Evolutionary conservation across 1,139 yeast genomes (phyloP).

Genomic region (Candida sanyaensis): DNA sequence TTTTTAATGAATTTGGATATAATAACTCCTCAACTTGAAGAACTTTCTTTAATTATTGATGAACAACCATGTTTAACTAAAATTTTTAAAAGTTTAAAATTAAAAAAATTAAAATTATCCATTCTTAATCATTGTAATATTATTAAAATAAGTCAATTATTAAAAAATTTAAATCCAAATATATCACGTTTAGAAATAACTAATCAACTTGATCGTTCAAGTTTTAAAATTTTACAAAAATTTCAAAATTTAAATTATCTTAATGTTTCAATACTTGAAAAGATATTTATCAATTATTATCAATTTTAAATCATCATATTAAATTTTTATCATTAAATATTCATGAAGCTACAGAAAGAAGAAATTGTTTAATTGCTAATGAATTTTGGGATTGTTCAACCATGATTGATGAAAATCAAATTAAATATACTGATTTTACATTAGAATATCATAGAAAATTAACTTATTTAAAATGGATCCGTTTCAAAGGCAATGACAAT

Average conservation of each 20-base stretch:
- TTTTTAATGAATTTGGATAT: conserved; percentile 5
- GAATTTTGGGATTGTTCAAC: conserved; percentile 12
- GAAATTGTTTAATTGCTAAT: conserved; percentile 13
- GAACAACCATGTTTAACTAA: conserved; percentile 8
- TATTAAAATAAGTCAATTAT: not conserved
- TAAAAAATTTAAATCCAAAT: not conserved
- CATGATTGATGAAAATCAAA: conserved; percentile 8
- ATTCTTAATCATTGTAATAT: conserved; percentile 3
- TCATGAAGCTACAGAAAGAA: conserved; percentile 9
- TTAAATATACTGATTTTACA: conserved; percentile 12
- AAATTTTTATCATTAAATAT: conserved; percentile 9
- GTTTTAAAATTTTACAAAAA: conserved; percentile 6
- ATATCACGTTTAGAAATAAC: conserved; percentile 3
- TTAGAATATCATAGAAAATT: conserved; percentile 13
- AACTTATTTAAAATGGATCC: conserved; percentile 12
- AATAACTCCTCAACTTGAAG: conserved; percentile 3
- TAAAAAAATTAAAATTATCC: conserved; percentile 5
- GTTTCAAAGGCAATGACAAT: conserved; percentile 9
- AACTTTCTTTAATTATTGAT: conserved; percentile 4
- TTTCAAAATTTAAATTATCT: conserved; percentile 16
- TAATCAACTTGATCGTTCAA: not conserved
- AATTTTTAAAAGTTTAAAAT: conserved; percentile 3
- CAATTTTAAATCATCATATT: conserved; percentile 6
- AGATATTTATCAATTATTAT: conserved; percentile 10
- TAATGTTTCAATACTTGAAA: conserved; percentile 11